Percentiles rank a stretch among this genome's conserved stretches.
Conservation (phyloP, 1,139 yeast species). For the Yamadazyma jaroonii region DNA sequence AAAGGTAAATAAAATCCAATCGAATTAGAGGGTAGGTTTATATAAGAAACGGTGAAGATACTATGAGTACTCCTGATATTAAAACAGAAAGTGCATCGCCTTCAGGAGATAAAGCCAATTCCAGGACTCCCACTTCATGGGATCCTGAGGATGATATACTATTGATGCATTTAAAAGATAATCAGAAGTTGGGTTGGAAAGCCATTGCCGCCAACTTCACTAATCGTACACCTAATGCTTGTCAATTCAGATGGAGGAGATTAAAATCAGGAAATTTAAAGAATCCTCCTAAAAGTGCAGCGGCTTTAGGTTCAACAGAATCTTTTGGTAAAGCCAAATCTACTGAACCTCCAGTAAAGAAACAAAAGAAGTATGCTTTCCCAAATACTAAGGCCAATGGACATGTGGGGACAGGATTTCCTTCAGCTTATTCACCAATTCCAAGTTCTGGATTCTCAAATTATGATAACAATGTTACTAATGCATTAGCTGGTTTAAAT, state of each 20-base stretch:
- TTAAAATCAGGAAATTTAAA: conserved; percentile 63
- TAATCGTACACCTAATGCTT: conserved; percentile 73
- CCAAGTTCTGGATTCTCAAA: conserved; percentile 41
- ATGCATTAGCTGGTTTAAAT: conserved; percentile 47
- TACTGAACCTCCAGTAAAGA: conserved; percentile 15
- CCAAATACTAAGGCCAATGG: conserved; percentile 16
- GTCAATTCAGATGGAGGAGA: conserved; percentile 78
- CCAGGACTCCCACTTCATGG: conserved; percentile 69
- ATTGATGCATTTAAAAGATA: conserved; percentile 67
- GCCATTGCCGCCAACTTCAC: conserved; percentile 67
- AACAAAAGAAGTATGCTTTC: conserved; percentile 22
- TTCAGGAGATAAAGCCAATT: conserved; percentile 7
- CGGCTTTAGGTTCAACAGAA: conserved; percentile 17
- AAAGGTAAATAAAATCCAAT: background rate
- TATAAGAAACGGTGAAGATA: background rate
- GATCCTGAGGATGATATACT: conserved; percentile 70
- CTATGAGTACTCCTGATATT: conserved; percentile 2
- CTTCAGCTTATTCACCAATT: conserved; percentile 36
- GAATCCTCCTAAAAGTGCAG: conserved; percentile 48
- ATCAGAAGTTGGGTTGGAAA: conserved; percentile 73
- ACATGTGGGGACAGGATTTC: conserved; percentile 23
- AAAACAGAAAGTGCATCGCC: conserved; percentile 6
- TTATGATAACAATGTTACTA: conserved; percentile 41
- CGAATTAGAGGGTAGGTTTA: too few relatives aligned
- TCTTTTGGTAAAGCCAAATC: conserved; percentile 8